These are phyloP conservation scores for Tetracentron sinense DNA, from an alignment of 164 flowering plant genomes.

Conservation along the genomic window DNA sequence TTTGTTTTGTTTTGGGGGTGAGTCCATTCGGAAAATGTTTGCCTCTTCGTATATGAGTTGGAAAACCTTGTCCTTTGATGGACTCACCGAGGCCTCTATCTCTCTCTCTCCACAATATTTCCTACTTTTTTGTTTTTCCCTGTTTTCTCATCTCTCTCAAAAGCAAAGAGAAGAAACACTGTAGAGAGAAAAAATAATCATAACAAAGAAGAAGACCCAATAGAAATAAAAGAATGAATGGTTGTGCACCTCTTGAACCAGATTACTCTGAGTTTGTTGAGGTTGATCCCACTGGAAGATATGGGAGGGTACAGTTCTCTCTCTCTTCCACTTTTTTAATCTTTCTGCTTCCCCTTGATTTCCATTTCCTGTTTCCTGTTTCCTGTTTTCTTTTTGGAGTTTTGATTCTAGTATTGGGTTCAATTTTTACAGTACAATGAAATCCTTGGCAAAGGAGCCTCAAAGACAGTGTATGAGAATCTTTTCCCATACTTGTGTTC, in stretches of 20 bases:
- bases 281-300: slow-evolving; percentile 98
- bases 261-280: slow-evolving; percentile 67
- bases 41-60: background rate
- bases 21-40: background rate
- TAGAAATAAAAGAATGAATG: slow-evolving; percentile 33
- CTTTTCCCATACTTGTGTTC: background rate
- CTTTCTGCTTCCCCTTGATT: background rate
- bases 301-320: slow-evolving; percentile 63
- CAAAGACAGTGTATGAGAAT: slow-evolving; percentile 82
- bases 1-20: background rate
- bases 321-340: background rate
- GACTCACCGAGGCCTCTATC: background rate
- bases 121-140: background rate
- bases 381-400: background rate
- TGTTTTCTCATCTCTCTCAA: background rate
- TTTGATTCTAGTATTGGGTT: slow-evolving; percentile 6
- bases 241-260: slow-evolving; percentile 29
- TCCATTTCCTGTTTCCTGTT: background rate
- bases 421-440: slow-evolving; percentile 66
- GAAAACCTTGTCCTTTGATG: background rate
- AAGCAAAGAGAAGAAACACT: background rate
- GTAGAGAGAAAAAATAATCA: background rate
- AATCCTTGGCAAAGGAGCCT: slow-evolving; percentile 92
- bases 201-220: background rate
- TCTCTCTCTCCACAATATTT: slow-evolving; percentile 1